phyloP scores from a whole-genome alignment of 1,284 basidiomycete genomes.

The Pyrrhoderma noxium region DNA sequence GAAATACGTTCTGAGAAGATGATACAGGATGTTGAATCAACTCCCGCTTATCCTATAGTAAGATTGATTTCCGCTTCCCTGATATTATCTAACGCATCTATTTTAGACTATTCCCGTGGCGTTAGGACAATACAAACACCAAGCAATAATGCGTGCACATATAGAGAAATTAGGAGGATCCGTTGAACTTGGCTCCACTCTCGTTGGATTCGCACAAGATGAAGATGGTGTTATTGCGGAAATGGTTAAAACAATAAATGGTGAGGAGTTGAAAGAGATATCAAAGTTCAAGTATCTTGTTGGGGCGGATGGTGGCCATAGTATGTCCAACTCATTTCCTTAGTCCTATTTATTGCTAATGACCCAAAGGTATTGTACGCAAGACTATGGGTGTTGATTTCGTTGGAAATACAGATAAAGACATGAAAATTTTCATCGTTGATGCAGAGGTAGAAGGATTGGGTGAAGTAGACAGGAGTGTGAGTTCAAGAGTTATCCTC shows the following conservation, averaged over 20 bases:
- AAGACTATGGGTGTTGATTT: conserved; percentile 40
- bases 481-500: neutral
- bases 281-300: conserved; percentile 22
- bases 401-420: conserved; percentile 35
- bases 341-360: neutral
- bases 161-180: conserved; percentile 10
- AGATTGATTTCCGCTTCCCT: neutral
- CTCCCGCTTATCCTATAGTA: neutral
- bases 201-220: conserved; percentile 7
- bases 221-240: conserved; percentile 8
- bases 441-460: conserved; percentile 6
- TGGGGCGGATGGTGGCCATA: conserved; percentile 33
- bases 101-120: neutral
- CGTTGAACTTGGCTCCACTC: conserved; percentile 12
- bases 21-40: conserved; percentile 1
- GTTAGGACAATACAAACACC: conserved; percentile 12
- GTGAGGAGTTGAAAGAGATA: conserved; percentile 6
- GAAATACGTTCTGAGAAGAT: neutral
- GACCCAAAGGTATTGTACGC: conserved; percentile 23
- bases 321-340: conserved; percentile 19
- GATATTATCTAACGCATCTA: neutral
- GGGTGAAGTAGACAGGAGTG: neutral
- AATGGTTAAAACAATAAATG: neutral
- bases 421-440: conserved; percentile 20
- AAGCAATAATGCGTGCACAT: conserved; percentile 14